phyloP scores from a whole-genome alignment of 768 basidiomycete genomes.

The Kockovaella imperatae region DNA sequence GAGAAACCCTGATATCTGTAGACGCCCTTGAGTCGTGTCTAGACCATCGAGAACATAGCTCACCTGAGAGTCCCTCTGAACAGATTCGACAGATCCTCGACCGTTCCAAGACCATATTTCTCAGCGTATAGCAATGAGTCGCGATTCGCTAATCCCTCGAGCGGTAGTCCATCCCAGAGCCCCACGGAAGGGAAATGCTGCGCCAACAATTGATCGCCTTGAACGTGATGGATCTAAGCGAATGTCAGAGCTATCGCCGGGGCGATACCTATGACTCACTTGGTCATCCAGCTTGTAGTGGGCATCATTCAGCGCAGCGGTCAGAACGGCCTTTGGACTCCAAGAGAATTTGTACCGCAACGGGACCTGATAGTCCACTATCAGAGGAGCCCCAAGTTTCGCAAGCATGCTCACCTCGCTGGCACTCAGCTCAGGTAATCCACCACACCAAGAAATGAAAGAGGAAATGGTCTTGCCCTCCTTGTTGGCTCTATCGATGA shows the following conservation, averaged over 20 bases:
- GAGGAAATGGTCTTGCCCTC: constrained; percentile 57
- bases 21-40: not conserved
- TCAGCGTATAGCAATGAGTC: constrained; percentile 65
- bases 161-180: constrained; percentile 54
- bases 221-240: constrained; percentile 46
- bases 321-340: constrained; percentile 79
- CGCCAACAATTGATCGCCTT: constrained; percentile 53
- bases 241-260: not conserved
- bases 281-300: constrained; percentile 55
- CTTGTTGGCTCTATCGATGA: constrained; percentile 53
- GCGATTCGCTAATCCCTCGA: constrained; percentile 83
- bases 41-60: constrained; percentile 5
- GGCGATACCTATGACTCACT: constrained; percentile 45
- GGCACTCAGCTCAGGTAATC: constrained; percentile 69
- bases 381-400: not conserved
- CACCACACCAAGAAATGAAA: constrained; percentile 88
- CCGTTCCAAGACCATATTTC: constrained; percentile 55
- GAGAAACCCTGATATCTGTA: constrained; percentile 77
- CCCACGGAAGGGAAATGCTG: constrained; percentile 62
- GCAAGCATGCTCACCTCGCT: constrained; percentile 40
- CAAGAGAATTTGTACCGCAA: constrained; percentile 90
- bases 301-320: constrained; percentile 68
- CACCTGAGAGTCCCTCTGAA: constrained; percentile 79
- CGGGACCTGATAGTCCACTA: constrained; percentile 51
- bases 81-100: constrained; percentile 54